Evolutionary conservation across 768 basidiomycete species (phyloP).

Genomic region (Russula abietina): DNA sequence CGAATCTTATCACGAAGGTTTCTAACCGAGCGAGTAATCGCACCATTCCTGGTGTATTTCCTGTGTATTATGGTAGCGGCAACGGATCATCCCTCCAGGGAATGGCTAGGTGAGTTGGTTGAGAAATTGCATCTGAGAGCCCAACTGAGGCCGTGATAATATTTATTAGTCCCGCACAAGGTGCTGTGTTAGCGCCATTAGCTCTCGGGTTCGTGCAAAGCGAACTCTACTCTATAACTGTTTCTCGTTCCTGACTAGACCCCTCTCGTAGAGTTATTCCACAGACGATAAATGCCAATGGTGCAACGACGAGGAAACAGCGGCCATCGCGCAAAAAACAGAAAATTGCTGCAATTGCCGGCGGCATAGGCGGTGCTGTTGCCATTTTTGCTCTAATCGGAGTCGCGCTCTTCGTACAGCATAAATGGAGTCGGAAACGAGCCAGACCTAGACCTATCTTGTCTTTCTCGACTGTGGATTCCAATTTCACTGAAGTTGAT

Average conservation of each 20-base stretch:
- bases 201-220: conserved; percentile 23
- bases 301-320: background rate
- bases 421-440: conserved; percentile 8
- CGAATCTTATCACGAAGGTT: conserved; percentile 14
- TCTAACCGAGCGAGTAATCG: conserved; percentile 6
- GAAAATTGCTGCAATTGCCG: conserved; percentile 18
- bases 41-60: conserved; percentile 5
- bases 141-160: background rate
- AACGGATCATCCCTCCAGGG: background rate
- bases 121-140: no score
- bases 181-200: conserved; percentile 27
- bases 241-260: background rate
- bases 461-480: background rate
- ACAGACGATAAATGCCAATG: background rate
- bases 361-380: conserved; percentile 20
- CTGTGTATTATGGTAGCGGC: conserved; percentile 4
- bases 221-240: no score
- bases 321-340: background rate
- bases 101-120: conserved; percentile 16
- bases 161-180: conserved; percentile 25
- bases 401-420: background rate
- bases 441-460: background rate
- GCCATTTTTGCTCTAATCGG: background rate
- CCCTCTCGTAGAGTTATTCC: background rate
- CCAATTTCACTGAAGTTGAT: background rate